Base-by-base conservation (phyloP, 2,329 filamentous ascomycete genomes). In the Escovopsis weberi region DNA sequence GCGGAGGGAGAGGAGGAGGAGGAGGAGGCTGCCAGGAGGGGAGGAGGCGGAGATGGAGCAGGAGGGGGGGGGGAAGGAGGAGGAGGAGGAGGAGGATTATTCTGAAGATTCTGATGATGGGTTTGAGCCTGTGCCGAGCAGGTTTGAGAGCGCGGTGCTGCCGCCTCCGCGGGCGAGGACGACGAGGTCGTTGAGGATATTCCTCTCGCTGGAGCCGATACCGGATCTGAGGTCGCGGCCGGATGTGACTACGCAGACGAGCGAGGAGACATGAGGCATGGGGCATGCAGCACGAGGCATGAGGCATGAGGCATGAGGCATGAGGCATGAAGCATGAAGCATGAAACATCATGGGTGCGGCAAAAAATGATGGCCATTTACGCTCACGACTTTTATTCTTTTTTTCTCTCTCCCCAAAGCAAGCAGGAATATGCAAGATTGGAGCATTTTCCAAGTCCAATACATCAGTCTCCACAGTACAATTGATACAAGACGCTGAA, bases 121-220 rank as follows among this genome's bases (percentile, higher is more conserved):
- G 19, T 81, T 80, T 49, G 75, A 80, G 56, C 58, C 64, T 10
- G 73, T 75, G 65, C 65, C 69, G 45, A 70, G 63, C n/a, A 66
- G 71, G 2, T 72, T 79, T 47, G 68, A 74, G 55, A 63, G 67
- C 48, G 72, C 73, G 5, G 60, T 73, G 18, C 56, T 69, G 50
- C 67, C 68, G 26, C 63, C 53, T 35, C 59, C 61, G n/a, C 62
- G 65, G 19, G 56, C 65, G 47, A 64, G 65, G 46, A 64, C 59
- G 19, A 59, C 69, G 41, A 72, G 72, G 12, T 68, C 75, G 35
- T 62, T 85, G 66, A 74, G 70, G 47, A 61, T 81, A 19, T 78
- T 80, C 49, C 55, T 85, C 12, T 75, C 76, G 0, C 57, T 63
- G 26, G 58, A 59, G 12, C 60, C 72, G 11, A 58, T 84, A 32